Evolutionary conservation across 768 basidiomycete genomes (phyloP).

Genomic region (Russula brevipes): DNA sequence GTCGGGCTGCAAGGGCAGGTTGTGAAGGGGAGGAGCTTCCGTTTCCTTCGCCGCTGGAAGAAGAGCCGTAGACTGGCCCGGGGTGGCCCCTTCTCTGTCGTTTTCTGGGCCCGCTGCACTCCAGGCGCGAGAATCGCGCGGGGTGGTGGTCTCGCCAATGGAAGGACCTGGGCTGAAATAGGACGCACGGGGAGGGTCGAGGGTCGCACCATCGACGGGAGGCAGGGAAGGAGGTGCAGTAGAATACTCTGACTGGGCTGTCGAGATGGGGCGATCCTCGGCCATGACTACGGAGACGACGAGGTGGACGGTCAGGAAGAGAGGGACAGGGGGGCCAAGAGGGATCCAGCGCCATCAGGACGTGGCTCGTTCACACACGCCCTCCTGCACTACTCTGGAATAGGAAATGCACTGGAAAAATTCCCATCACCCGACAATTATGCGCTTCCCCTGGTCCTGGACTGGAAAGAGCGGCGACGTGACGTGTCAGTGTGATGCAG

Average conservation of each 20-base stretch:
- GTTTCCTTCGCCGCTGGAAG: background rate
- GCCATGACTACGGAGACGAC: conserved; percentile 13
- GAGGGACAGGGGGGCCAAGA: background rate
- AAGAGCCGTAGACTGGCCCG: background rate
- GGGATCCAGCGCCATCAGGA: background rate
- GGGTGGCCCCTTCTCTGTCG: conserved; percentile 7
- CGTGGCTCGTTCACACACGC: background rate
- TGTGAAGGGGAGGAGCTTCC: background rate
- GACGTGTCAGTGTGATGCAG: too few species aligned
- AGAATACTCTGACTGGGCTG: conserved; percentile 7
- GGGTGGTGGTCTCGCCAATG: background rate
- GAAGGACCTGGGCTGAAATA: conserved; percentile 3
- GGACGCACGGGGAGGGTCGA: conserved; percentile 8
- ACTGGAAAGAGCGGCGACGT: too few species aligned
- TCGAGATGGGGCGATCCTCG: conserved; percentile 18
- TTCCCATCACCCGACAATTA: too few species aligned
- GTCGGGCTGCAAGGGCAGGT: background rate
- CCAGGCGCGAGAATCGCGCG: background rate
- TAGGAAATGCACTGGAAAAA: background rate
- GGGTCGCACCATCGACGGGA: background rate
- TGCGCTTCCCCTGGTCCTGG: too few species aligned
- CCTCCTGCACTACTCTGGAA: background rate
- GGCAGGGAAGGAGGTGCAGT: conserved; percentile 12
- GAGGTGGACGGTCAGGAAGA: background rate
- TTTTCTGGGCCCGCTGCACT: background rate